Percentiles rank a stretch among this genome's conserved stretches.
Evolutionary conservation across 2,329 filamentous ascomycete species (phyloP).

Genomic region (Penicillium sp.): DNA sequence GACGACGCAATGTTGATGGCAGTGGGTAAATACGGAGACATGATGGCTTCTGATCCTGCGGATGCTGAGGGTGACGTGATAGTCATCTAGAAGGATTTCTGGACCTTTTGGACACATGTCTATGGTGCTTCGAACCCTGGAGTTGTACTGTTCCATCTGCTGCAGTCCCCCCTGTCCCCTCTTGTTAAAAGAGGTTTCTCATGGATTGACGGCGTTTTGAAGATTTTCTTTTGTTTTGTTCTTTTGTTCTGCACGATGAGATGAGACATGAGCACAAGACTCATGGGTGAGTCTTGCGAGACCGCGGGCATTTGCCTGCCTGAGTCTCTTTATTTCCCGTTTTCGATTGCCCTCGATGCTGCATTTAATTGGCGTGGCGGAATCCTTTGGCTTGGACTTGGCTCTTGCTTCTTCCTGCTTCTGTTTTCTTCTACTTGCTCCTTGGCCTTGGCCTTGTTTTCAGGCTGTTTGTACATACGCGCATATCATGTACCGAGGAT

Average conservation of each 20-base stretch:
- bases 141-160: conserved; percentile 34
- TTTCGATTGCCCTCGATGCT: conserved; percentile 20
- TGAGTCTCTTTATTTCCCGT: conserved; percentile 6
- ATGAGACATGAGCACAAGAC: conserved; percentile 30
- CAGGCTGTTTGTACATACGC: conserved; percentile 17
- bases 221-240: conserved; percentile 9
- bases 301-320: conserved; percentile 2
- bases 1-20: conserved; percentile 47
- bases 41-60: conserved; percentile 49
- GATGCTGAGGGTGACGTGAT: conserved; percentile 50
- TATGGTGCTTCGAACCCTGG: conserved; percentile 29
- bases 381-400: conserved; percentile 12
- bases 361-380: conserved; percentile 30
- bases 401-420: conserved; percentile 15
- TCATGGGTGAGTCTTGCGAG: conserved; percentile 17
- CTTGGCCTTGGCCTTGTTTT: not conserved
- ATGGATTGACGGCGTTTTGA: conserved; percentile 16
- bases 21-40: conserved; percentile 49
- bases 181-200: conserved; percentile 26
- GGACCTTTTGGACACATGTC: conserved; percentile 24
- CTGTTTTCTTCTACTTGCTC: conserved; percentile 10
- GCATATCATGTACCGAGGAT: conserved; percentile 2
- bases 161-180: conserved; percentile 24
- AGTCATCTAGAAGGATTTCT: conserved; percentile 40
- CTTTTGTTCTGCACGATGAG: conserved; percentile 26